phyloP scores from a whole-genome alignment of 345 rosid species.

The Citrus maxima region DNA sequence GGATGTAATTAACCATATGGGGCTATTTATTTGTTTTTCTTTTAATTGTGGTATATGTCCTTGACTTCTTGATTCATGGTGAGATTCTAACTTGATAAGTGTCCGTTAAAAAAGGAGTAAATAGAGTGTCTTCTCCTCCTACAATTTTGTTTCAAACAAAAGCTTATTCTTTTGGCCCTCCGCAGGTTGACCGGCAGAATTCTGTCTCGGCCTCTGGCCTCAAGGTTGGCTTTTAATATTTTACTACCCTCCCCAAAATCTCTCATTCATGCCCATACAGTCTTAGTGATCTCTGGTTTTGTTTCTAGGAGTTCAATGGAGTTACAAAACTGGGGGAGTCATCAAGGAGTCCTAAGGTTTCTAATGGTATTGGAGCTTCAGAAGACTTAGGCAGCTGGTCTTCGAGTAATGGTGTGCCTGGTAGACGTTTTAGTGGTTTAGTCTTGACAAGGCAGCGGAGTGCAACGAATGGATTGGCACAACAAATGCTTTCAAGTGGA shows the following conservation, averaged over 20 bases:
- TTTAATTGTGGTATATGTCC: background rate
- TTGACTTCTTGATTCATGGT: background rate
- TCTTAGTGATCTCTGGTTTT: slow-evolving; percentile 3
- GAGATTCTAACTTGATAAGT: background rate
- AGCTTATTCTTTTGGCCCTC: background rate
- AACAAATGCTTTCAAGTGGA: slow-evolving; percentile 28
- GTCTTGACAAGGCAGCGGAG: slow-evolving; percentile 39
- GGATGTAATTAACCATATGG: background rate
- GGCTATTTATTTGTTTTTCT: background rate
- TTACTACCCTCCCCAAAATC: too few species aligned
- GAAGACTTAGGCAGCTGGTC: slow-evolving; percentile 21
- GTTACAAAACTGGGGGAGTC: slow-evolving; percentile 23
- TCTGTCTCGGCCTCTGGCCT: slow-evolving; percentile 33
- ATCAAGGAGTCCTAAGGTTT: slow-evolving; percentile 22
- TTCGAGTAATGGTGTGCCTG: slow-evolving; percentile 19
- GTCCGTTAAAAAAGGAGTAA: background rate
- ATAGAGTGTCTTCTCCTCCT: background rate
- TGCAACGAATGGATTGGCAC: slow-evolving; percentile 34
- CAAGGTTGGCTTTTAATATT: slow-evolving; percentile 29
- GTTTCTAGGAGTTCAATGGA: slow-evolving; percentile 46
- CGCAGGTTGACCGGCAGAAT: slow-evolving; percentile 34
- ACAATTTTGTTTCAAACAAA: background rate
- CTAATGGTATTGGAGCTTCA: slow-evolving; percentile 16
- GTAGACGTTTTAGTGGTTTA: slow-evolving; percentile 17
- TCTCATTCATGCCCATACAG: background rate